phyloP scores from a whole-genome alignment of 2,329 filamentous ascomycete species.

The Alternaria metachromatica region DNA sequence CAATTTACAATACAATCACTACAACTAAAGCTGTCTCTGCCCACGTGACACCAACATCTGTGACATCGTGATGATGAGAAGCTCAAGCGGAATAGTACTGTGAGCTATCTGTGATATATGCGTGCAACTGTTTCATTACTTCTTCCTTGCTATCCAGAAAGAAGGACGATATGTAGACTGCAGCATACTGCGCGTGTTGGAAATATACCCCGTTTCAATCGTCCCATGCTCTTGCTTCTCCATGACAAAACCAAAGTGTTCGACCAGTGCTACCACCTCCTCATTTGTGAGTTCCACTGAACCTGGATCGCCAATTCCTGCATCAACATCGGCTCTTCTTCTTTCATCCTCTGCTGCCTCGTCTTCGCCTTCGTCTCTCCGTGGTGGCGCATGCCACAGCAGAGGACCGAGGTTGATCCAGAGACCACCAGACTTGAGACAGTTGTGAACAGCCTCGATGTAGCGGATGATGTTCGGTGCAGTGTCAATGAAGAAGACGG shows the following conservation, averaged over 20 bases:
- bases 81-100: not conserved
- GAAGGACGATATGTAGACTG: slow-evolving; percentile 80
- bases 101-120: not conserved
- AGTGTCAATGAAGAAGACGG: slow-evolving; percentile 96
- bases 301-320: slow-evolving; percentile 84
- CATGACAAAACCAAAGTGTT: slow-evolving; percentile 77
- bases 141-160: slow-evolving; percentile 85
- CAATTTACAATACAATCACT: not conserved
- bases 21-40: not conserved
- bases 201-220: slow-evolving; percentile 82
- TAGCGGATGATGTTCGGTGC: slow-evolving; percentile 93
- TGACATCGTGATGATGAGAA: not conserved
- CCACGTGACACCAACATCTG: not conserved
- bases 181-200: slow-evolving; percentile 84
- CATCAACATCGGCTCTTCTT: slow-evolving; percentile 28
- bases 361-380: slow-evolving; percentile 34
- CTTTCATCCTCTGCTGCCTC: slow-evolving; percentile 10
- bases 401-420: slow-evolving; percentile 91
- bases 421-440: slow-evolving; percentile 77
- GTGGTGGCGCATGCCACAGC: slow-evolving; percentile 93
- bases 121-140: not conserved
- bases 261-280: slow-evolving; percentile 79
- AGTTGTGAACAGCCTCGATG: slow-evolving; percentile 80
- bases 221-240: slow-evolving; percentile 64
- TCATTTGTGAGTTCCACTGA: slow-evolving; percentile 90